These are phyloP conservation scores for Polygonum aviculare DNA, from an alignment of 148 eudicot genomes.

Conservation along the genomic window DNA sequence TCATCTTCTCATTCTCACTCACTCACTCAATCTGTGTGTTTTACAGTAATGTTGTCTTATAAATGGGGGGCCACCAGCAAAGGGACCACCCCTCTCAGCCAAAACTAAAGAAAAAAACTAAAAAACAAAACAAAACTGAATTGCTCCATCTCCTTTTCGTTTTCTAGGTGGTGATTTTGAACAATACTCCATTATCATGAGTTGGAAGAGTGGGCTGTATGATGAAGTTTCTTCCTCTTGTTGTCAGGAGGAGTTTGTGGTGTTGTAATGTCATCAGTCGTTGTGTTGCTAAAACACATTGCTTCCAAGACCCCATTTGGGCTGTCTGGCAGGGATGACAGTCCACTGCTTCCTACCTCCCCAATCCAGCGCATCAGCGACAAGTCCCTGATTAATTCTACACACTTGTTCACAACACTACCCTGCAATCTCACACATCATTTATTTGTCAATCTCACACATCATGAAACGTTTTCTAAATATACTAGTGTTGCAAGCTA, in stretches of 20 bases:
- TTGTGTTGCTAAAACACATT: slow-evolving; percentile 46
- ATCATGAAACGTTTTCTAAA: neutral
- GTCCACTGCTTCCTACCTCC: slow-evolving; percentile 8
- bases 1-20: slow-evolving; percentile 13
- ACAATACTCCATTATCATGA: neutral
- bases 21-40: slow-evolving; percentile 19
- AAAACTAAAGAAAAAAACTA: no score
- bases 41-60: slow-evolving; percentile 5
- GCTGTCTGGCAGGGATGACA: slow-evolving; percentile 32
- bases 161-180: neutral
- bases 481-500: no score
- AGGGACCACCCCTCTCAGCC: slow-evolving; percentile 22
- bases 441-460: neutral
- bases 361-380: slow-evolving; percentile 15
- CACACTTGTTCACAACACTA: slow-evolving; percentile 36
- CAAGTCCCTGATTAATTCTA: slow-evolving; percentile 40
- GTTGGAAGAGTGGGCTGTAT: slow-evolving; percentile 6
- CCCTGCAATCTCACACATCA: slow-evolving; percentile 30
- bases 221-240: slow-evolving; percentile 40
- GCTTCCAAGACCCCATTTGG: slow-evolving; percentile 72
- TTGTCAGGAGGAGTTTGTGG: slow-evolving; percentile 18
- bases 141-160: slow-evolving; percentile 11
- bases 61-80: slow-evolving; percentile 6
- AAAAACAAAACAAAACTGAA: slow-evolving; percentile 15
- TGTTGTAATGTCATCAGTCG: slow-evolving; percentile 32